Evolutionary conservation across 176 grass and related monocot species (phyloP), one percentile per base, ranked within the genome.

Genomic region (Dactylis glomerata): DNA sequence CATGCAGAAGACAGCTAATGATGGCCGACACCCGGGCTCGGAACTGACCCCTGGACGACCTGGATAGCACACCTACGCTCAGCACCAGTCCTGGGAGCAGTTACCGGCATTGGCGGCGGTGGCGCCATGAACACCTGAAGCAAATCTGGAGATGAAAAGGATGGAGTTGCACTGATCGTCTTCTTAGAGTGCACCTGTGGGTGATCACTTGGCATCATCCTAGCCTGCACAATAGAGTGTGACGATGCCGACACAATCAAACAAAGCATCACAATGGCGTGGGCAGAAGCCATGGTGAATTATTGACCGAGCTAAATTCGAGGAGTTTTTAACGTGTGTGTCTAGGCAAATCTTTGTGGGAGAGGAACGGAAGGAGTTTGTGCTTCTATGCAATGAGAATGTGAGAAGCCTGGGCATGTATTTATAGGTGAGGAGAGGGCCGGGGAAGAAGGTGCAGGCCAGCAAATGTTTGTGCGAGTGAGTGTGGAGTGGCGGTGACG

Each of bases 11-110:
- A 22, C 4, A 54, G 34, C 77, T 91, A 88, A 64, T 91, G 85
- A 62, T 91, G 89, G 26, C 89, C 89, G 5, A 88, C 5, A 42
- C 89, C 89, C 3, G 89, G 89, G 81, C 89, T 91, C 20, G 89
- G 89, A 3, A 88, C 81, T 0, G 89, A 91, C 0, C 85, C 89
- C 33, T 88, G 4, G 19, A 67, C 87, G 22, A 57, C 87, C 82
- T 84, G 5, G 40, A 37, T 24, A 47, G 70, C 56, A 15, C 55
- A 38, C 69, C 85, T 76, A 16, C 64, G 36, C 27, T 44, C 10
- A 20, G 44, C 8, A 2, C 1, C 27, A 70, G 67, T 19, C 22
- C 28, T 0, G 22, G 45, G 0, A 5, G 32, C 1, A 0, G 7
- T 7, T 5, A 7, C 23, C 19, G 54, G 57, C 19, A 51, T 33